A percentile compares a stretch with the other conserved stretches of the same genome.
Evolutionary conservation across 495 filamentous ascomycete species (phyloP).

Genomic region (Penicillium pulvis): DNA sequence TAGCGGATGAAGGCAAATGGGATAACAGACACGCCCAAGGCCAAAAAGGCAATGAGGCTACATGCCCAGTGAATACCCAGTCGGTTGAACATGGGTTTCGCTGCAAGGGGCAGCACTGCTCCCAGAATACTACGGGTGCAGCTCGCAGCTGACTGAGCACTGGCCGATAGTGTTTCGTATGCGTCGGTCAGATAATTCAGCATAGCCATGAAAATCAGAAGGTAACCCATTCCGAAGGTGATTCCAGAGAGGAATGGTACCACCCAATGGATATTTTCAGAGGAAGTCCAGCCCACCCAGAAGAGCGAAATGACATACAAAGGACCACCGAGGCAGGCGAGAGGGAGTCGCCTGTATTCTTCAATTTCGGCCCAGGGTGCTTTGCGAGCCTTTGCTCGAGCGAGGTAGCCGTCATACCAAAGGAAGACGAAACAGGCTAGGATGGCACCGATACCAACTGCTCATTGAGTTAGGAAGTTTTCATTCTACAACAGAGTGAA

Average conservation of each 20-base stretch:
- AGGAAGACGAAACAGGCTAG: slow-evolving; percentile 37
- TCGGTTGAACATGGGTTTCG: slow-evolving; percentile 40
- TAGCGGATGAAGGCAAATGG: slow-evolving; percentile 42
- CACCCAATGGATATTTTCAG: slow-evolving; percentile 41
- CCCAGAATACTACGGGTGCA: slow-evolving; percentile 43
- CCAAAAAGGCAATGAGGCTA: slow-evolving; percentile 44
- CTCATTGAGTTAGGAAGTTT: not conserved
- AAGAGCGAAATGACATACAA: slow-evolving; percentile 42
- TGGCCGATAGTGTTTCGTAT: slow-evolving; percentile 46
- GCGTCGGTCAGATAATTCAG: slow-evolving; percentile 51
- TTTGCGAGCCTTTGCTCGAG: slow-evolving; percentile 37
- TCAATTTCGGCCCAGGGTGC: slow-evolving; percentile 39
- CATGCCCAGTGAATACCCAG: slow-evolving; percentile 48
- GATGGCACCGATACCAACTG: slow-evolving; percentile 37
- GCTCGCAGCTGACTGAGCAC: slow-evolving; percentile 43
- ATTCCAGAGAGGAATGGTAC: slow-evolving; percentile 41
- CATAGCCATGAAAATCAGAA: slow-evolving; percentile 50
- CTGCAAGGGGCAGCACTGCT: slow-evolving; percentile 46
- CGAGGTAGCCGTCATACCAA: slow-evolving; percentile 43
- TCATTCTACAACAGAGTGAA: not conserved
- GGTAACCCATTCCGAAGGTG: slow-evolving; percentile 42
- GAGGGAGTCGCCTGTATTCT: slow-evolving; percentile 43
- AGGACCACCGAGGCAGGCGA: slow-evolving; percentile 44
- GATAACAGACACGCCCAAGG: slow-evolving; percentile 35
- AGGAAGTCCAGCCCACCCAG: slow-evolving; percentile 45